These are phyloP conservation scores for Suhomyces vadensis DNA, from an alignment of 805 yeast genomes.

Conservation along the genomic window DNA sequence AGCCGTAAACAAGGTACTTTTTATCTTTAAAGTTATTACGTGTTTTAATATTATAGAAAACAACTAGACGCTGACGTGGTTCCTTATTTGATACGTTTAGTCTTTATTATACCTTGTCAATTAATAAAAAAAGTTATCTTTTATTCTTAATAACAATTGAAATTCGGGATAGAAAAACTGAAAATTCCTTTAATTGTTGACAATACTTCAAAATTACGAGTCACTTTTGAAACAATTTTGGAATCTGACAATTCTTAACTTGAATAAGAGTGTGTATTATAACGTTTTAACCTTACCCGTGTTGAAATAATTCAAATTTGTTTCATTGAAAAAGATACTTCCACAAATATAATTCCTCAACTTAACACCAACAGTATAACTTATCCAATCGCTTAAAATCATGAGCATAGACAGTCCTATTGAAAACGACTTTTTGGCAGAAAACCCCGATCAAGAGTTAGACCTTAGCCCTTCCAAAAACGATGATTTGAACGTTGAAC, in stretches of 20 bases:
- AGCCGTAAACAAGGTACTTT: neutral
- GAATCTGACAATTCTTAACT: too few species aligned
- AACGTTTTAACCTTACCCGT: too few species aligned
- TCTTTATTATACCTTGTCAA: too few species aligned
- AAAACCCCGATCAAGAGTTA: neutral
- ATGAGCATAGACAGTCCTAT: constrained; percentile 1
- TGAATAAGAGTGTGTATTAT: too few species aligned
- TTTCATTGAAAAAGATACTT: too few species aligned
- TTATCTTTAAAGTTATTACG: neutral
- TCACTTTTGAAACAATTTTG: neutral
- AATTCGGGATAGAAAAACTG: too few species aligned
- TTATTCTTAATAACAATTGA: too few species aligned
- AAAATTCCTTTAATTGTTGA: too few species aligned
- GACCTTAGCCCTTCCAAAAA: neutral
- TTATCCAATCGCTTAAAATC: neutral
- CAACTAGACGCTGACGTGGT: neutral
- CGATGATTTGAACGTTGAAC: neutral
- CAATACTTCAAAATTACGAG: neutral
- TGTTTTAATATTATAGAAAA: neutral
- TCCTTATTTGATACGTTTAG: neutral
- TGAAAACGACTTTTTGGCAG: neutral
- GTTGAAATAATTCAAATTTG: too few species aligned
- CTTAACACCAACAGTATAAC: neutral
- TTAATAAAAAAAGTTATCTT: too few species aligned
- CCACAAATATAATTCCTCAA: too few species aligned